Evolutionary conservation across 768 basidiomycete species (phyloP).

Genomic region (Xerocomus spinulosus): DNA sequence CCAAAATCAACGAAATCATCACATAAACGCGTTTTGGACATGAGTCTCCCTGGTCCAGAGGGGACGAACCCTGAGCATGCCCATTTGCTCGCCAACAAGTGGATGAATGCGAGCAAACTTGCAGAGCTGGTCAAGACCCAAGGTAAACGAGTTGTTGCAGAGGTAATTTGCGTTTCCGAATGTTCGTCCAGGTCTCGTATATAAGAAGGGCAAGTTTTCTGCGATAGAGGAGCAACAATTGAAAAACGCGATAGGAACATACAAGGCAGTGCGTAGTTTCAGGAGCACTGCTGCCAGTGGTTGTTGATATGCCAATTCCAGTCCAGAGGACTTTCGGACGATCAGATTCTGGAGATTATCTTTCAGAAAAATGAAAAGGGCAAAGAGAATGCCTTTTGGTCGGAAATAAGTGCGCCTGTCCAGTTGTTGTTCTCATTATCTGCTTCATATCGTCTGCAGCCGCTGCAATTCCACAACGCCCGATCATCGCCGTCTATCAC

Average conservation of each 20-base stretch:
- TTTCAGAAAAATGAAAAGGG: slow-evolving; percentile 62
- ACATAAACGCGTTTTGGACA: slow-evolving; percentile 39
- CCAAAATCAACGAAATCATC: slow-evolving; percentile 33
- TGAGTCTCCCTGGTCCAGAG: slow-evolving; percentile 39
- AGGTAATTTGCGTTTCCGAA: slow-evolving; percentile 1
- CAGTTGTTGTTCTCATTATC: not conserved
- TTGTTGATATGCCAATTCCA: slow-evolving; percentile 22
- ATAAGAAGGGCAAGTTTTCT: slow-evolving; percentile 86
- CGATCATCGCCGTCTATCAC: slow-evolving; percentile 81
- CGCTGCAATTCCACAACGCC: slow-evolving; percentile 64
- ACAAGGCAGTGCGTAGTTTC: slow-evolving; percentile 47
- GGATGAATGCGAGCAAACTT: slow-evolving; percentile 68
- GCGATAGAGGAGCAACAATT: slow-evolving; percentile 70
- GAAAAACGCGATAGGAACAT: slow-evolving; percentile 58
- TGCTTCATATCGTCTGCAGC: slow-evolving; percentile 40
- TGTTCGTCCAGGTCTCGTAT: slow-evolving; percentile 58
- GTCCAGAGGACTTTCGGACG: slow-evolving; percentile 49
- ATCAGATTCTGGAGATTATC: slow-evolving; percentile 58
- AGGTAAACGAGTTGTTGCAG: slow-evolving; percentile 38
- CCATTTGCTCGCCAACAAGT: slow-evolving; percentile 69
- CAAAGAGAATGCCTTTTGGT: slow-evolving; percentile 70
- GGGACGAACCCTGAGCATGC: slow-evolving; percentile 55
- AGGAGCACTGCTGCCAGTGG: not conserved
- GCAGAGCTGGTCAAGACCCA: slow-evolving; percentile 63
- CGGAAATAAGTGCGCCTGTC: slow-evolving; percentile 61